These are phyloP conservation scores for Symbiodinium pilosum DNA, from an alignment of 73 alveolate genomes.

Conservation along the genomic window DNA sequence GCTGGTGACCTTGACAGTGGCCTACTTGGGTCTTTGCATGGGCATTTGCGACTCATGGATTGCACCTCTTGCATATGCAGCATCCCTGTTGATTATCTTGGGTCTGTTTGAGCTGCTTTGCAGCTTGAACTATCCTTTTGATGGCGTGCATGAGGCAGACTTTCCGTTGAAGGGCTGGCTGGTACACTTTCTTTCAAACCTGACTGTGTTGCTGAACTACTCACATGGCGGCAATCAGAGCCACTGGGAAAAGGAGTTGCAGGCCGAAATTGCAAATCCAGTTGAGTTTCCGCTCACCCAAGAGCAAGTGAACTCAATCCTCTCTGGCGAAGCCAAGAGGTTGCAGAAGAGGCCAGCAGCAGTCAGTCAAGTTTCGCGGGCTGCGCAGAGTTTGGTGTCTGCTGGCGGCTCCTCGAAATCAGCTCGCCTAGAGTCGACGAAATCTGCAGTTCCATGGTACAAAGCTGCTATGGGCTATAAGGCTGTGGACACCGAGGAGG, in stretches of 20 bases:
- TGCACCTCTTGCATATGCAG: slow-evolving; percentile 10
- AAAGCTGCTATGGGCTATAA: no score
- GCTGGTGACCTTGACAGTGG: slow-evolving; percentile 21
- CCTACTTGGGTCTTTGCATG: slow-evolving; percentile 72
- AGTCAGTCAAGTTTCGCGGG: no score
- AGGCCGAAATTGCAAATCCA: slow-evolving; percentile 42
- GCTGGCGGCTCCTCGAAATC: no score
- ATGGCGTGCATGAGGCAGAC: slow-evolving; percentile 49
- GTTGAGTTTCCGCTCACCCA: slow-evolving; percentile 63
- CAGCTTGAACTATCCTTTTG: slow-evolving; percentile 56
- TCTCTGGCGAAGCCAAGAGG: no score
- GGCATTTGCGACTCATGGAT: slow-evolving; percentile 87
- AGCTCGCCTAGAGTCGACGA: no score
- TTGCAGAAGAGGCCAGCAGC: no score
- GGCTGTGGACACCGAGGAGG: no score
- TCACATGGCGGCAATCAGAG: background rate
- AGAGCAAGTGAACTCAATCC: no score
- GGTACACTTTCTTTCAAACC: slow-evolving; percentile 33
- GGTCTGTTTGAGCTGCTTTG: slow-evolving; percentile 64
- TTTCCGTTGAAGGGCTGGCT: slow-evolving; percentile 69
- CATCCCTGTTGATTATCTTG: slow-evolving; percentile 19
- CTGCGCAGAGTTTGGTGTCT: no score
- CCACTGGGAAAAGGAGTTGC: slow-evolving; percentile 6
- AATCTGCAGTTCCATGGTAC: no score
- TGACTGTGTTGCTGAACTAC: slow-evolving; percentile 69